Percentiles rank a stretch among this genome's conserved stretches.
Evolutionary conservation across 1,284 basidiomycete genomes (phyloP).

Genomic region (Sporisorium iseilematis-ciliati): DNA sequence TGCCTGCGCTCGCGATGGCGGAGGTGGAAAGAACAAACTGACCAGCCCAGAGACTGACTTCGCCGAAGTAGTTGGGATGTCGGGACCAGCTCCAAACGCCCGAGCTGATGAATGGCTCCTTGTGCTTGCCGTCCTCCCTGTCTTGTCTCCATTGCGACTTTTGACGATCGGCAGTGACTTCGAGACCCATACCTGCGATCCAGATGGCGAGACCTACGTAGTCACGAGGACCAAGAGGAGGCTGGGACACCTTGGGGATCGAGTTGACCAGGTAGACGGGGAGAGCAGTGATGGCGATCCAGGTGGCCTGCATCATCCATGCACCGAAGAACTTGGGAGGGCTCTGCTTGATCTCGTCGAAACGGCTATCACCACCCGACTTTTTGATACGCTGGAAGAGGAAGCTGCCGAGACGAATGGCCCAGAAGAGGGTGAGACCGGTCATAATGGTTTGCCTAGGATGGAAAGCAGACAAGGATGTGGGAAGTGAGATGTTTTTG

Average conservation of each 20-base stretch:
- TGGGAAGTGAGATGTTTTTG: conserved; percentile 43
- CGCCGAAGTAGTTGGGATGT: conserved; percentile 85
- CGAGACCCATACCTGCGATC: conserved; percentile 67
- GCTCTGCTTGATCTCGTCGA: conserved; percentile 78
- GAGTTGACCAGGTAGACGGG: conserved; percentile 73
- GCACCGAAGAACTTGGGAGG: conserved; percentile 76
- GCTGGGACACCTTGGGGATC: conserved; percentile 75
- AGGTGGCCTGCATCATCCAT: conserved; percentile 82
- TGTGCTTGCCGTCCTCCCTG: conserved; percentile 78
- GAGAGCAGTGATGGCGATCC: conserved; percentile 79
- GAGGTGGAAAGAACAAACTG: conserved; percentile 74
- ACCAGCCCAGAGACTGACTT: conserved; percentile 80
- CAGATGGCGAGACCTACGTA: conserved; percentile 76
- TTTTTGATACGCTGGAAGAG: conserved; percentile 74
- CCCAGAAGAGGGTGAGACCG: conserved; percentile 76
- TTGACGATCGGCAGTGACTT: conserved; percentile 74
- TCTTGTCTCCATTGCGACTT: conserved; percentile 78
- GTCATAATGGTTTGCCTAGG: conserved; percentile 76
- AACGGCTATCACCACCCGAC: conserved; percentile 76
- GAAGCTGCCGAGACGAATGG: conserved; percentile 76
- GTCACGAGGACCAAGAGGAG: conserved; percentile 76
- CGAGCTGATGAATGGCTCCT: conserved; percentile 79
- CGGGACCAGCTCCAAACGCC: conserved; percentile 81
- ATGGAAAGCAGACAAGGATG: conserved; percentile 72
- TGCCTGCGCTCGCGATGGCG: conserved; percentile 36